Base-by-base conservation (phyloP, 345 rosid species). In the Hirschfeldia incana region DNA sequence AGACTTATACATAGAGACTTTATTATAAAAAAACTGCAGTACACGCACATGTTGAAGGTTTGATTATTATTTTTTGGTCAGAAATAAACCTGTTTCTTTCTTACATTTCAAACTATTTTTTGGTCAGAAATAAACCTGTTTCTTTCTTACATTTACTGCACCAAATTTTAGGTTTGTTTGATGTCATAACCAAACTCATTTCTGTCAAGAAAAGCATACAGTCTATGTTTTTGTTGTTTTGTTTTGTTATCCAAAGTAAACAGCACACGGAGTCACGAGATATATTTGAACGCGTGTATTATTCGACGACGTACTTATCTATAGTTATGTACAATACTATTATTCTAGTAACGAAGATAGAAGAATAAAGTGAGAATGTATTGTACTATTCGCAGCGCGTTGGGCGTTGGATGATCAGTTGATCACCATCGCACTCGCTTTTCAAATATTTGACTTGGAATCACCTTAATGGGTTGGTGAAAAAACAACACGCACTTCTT, bases 401-500 rank as follows among this genome's bases (percentile, higher is more conserved):
- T 17, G 10, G 70, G 75, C 70, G 58, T 78, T 73, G 73, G 73
- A 9, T 58, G 74, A 78, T 78, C 73, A 55, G 27, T 26, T 42
- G 49, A 42, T 42, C 49, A 42, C 49, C 9, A 57, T 68, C 78
- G 67, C 72, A 62, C 66, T 53, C 76, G 26, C 78, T 79, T 79
- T 73, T 79, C 26, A 66, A 69, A 80, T 74, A 69, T 80, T 74
- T 74, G 78, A 74, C 78, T 62, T 51, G 27, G 10, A 51, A 74
- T 61, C 78, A 53, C 34, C 73, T 65, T 51, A 69, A 27, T 59
- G 83, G 61, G 36, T 33, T 55, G 61, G 12, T 80, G 79, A 80
- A 37, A 74, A 80, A 36, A 7, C 72, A 76, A 75, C 76, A 65
- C 72, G 68, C 83, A 75, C 79, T 80, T 75, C 83, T 57, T 64